Evolutionary conservation across 352 stramenopile genomes (phyloP), one percentile per base, ranked within the genome.

Genomic region (Elongisporangium anandrum): DNA sequence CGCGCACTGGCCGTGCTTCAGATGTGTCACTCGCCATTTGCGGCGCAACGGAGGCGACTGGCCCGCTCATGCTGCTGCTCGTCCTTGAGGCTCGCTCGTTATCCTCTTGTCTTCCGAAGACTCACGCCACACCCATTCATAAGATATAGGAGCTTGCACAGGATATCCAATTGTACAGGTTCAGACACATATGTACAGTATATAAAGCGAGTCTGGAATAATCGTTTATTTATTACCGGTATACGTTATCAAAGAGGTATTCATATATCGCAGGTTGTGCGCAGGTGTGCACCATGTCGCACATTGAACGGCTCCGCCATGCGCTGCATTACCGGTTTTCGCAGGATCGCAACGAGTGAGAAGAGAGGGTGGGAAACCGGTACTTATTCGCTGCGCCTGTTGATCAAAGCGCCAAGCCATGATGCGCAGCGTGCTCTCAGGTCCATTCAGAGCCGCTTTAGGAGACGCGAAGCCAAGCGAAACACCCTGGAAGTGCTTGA

Each of bases 1-100:
- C 82, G 16, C 75, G 72, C 23, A 87, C 75, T 21, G 80, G 80
- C n/a, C 78, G 71, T 34, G 38, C 54, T 45, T 49, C 54, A 12
- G 53, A 21, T 34, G 59, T 41, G 20, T 61, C 52, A n/a, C 22
- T 57, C 19, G 57, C 58, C 19, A 51, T 51, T 23, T 52, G 54
- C 8, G 21, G 19, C n/a, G 50, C 22, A 29, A 51, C 5, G 20
- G 38, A 8, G 39, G 63, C 60, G 12, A 54, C 38, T 21, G 55
- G 1, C 8, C 29, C 49, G 26, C 45, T 53, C 57, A 48, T 49
- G 49, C 52, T 15, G 64, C 2, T 24, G 50, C 24, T 41, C 7
- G 21, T 19, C 20, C 51, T 52, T 26, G 24, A 29, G 52, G 15
- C 48, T 45, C 34, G 52, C 23, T 45, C 48, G 59, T 59, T 41